These are phyloP conservation scores for Parsonsia alboflavescens DNA, from an alignment of 257 asterid species.

Conservation along the genomic window DNA sequence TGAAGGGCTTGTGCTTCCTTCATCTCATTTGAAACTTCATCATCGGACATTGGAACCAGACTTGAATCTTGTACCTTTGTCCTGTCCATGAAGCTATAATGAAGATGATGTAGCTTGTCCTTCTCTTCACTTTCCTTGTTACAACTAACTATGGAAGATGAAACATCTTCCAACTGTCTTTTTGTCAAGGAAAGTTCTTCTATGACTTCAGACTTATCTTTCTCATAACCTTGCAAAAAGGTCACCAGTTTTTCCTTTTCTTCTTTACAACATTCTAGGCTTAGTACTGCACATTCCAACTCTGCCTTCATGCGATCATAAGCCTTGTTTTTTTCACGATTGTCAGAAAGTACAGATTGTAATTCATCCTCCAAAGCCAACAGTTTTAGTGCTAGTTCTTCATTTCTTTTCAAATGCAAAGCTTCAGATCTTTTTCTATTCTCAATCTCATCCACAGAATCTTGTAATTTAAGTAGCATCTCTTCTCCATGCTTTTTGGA, in stretches of 20 bases:
- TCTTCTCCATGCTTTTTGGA: conserved; percentile 91
- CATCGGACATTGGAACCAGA: conserved; percentile 17
- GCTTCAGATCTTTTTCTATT: conserved; percentile 84
- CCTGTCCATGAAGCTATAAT: conserved; percentile 11
- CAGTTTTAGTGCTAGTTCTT: conserved; percentile 64
- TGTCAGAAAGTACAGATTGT: conserved; percentile 52
- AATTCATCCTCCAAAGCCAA: conserved; percentile 62
- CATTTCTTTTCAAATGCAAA: conserved; percentile 59
- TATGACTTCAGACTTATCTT: conserved; percentile 44
- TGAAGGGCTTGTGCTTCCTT: conserved; percentile 22
- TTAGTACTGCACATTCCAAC: conserved; percentile 79
- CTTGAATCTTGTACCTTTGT: conserved; percentile 18
- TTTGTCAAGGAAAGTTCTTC: conserved; percentile 50
- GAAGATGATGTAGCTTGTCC: conserved; percentile 29
- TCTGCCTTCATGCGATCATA: conserved; percentile 73
- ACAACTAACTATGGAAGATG: conserved; percentile 23
- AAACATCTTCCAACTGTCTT: conserved; percentile 42
- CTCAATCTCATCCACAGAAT: conserved; percentile 80
- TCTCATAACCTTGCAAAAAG: conserved; percentile 48
- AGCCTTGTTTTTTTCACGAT: conserved; percentile 62
- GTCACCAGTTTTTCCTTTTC: conserved; percentile 71
- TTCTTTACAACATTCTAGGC: conserved; percentile 97
- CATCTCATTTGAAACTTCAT: conserved; percentile 26
- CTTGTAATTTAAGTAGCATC: conserved; percentile 88
- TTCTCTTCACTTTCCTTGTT: conserved; percentile 28